These are phyloP conservation scores for Ballota nigra DNA, from an alignment of 257 asterid genomes.

Conservation along the genomic window DNA sequence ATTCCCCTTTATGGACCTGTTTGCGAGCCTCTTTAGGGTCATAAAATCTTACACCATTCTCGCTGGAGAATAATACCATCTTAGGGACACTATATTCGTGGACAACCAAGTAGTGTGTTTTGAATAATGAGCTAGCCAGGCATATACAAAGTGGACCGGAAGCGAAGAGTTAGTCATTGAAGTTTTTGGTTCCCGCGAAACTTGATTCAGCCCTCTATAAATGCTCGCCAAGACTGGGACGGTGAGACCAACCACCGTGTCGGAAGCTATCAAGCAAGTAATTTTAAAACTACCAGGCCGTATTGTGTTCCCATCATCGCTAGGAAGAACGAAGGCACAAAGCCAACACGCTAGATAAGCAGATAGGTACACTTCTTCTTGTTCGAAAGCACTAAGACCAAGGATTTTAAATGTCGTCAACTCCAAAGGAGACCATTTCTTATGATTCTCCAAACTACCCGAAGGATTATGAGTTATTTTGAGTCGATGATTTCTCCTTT, in stretches of 20 bases:
- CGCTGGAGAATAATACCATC: not conserved
- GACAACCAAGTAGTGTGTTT: not conserved
- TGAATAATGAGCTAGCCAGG: not conserved
- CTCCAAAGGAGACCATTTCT: too few species aligned
- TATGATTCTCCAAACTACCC: too few species aligned
- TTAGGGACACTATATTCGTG: not conserved
- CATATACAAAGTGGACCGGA: not conserved
- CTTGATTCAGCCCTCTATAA: not conserved
- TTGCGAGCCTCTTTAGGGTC: not conserved
- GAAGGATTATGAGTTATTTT: too few species aligned
- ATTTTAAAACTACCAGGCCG: not conserved
- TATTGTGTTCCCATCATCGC: not conserved
- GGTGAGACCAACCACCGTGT: not conserved
- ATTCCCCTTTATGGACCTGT: not conserved
- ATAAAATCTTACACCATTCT: not conserved
- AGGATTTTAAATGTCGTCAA: too few species aligned
- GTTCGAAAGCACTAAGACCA: too few species aligned
- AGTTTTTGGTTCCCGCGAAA: not conserved
- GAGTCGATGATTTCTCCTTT: too few species aligned
- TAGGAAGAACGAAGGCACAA: not conserved
- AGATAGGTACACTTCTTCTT: not conserved
- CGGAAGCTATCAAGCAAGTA: not conserved
- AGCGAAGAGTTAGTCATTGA: not conserved
- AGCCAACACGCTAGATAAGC: not conserved
- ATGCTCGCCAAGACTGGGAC: not conserved